Evolutionary conservation across 768 basidiomycete genomes (phyloP), one percentile per base, ranked within the genome.

Genomic region (Trametes cingulata): DNA sequence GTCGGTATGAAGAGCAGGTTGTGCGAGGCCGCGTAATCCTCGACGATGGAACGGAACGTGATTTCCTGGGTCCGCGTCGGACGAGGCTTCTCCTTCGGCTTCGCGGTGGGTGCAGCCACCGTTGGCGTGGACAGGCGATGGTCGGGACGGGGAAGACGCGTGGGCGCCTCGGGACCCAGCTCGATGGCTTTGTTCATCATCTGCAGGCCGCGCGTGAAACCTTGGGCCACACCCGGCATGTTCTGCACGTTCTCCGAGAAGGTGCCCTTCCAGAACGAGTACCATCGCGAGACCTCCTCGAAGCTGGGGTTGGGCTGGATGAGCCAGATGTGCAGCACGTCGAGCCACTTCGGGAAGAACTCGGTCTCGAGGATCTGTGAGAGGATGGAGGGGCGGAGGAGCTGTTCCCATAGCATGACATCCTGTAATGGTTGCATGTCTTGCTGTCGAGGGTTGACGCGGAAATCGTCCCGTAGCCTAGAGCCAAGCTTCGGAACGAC

Each of bases 341-440:
- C 90, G 60, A 98, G 80, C 95, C 95, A 99, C 71, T 97, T 96
- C 4, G 94, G 92, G 82, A 98, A 98, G 78, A 98, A 96, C 68
- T 94, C 93, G 6, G 83, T 81, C 71, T 96, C 92, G 63, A 99
- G 76, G 13, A 99, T 77, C 68, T 95, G 91, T 1, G 86, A 81
- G 67, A 97, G 81, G 61, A 96, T 83, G 4, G 90, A 86, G 0
- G 85, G 74, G 8, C 91, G 87, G 36, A 98, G 78, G 56, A 92
- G 78, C 33, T 77, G 71, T 12, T 80, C 78, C 97, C 97, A 99
- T 1, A 78, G 77, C 43, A 98, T 77, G 17, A 94, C 90, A 52
- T 79, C 79, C 19, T 87, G 77, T 46, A 99, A 79, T 0, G 95
- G 91, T 22, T 78, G 79, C 86, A 98, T 90, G 67, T 93, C 84